Conservation (phyloP, 768 basidiomycete genomes). For the Boletus sp. region DNA sequence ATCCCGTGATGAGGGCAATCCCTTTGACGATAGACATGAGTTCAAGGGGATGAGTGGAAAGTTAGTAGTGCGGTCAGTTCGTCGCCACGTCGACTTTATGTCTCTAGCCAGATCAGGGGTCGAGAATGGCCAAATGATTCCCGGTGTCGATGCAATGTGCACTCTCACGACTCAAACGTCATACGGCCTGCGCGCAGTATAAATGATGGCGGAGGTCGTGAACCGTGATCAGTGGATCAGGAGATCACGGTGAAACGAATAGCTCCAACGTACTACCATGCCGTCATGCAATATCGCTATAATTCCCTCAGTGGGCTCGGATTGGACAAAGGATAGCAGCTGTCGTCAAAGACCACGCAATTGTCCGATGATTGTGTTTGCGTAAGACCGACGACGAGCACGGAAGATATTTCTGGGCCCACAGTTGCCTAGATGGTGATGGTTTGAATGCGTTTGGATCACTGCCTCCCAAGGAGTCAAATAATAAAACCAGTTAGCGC, state of each 20-base stretch:
- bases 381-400: too few relatives aligned
- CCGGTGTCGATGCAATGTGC: neutral
- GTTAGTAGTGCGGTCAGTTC: too few relatives aligned
- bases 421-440: neutral
- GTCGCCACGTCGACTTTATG: neutral
- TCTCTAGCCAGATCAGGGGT: neutral
- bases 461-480: neutral
- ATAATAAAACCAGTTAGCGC: neutral
- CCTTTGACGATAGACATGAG: constrained; percentile 25
- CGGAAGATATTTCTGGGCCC: neutral
- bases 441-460: neutral
- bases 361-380: neutral
- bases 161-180: neutral
- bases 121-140: neutral
- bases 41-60: neutral
- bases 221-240: too few relatives aligned
- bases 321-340: neutral
- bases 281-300: neutral
- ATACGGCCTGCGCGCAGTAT: neutral
- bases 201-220: too few relatives aligned
- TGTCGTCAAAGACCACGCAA: neutral
- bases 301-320: too few relatives aligned
- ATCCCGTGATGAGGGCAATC: constrained; percentile 36
- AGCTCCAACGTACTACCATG: neutral
- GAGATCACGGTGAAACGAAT: neutral